A percentile compares a stretch with the other conserved stretches of the same genome.
Conservation (phyloP, 345 rosid genomes). For the Pistacia integerrima region DNA sequence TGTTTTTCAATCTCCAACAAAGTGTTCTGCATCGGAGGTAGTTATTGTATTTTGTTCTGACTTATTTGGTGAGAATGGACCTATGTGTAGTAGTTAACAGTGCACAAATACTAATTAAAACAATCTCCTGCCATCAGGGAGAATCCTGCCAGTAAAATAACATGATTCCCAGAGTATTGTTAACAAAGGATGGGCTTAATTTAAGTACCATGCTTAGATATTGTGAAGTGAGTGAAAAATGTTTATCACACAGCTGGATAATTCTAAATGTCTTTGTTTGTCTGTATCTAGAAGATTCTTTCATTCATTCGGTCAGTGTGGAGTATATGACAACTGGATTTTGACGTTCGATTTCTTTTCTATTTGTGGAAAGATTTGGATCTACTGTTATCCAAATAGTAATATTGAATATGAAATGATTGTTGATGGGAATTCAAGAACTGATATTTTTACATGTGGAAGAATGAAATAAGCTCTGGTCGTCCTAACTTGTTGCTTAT, state of each 20-base stretch:
- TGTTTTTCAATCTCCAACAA: background rate
- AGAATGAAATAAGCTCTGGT: background rate
- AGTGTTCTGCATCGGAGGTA: background rate
- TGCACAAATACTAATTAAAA: background rate
- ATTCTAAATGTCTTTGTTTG: slow-evolving; percentile 14
- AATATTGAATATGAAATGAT: background rate
- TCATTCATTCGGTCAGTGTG: background rate
- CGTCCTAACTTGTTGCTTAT: background rate
- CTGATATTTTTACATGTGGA: background rate
- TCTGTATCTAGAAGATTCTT: slow-evolving; percentile 4
- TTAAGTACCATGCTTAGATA: background rate
- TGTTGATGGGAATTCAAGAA: background rate
- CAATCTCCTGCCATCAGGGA: background rate
- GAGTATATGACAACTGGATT: slow-evolving; percentile 4
- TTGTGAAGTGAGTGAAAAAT: slow-evolving; percentile 3
- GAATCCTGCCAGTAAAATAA: background rate
- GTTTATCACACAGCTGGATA: background rate
- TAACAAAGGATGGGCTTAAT: background rate
- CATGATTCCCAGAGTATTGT: background rate
- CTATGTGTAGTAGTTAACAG: slow-evolving; percentile 10
- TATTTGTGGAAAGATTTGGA: slow-evolving; percentile 6
- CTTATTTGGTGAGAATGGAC: background rate
- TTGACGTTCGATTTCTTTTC: background rate
- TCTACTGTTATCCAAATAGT: background rate
- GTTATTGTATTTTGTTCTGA: slow-evolving; percentile 14